Base-by-base conservation (phyloP, 2,329 filamentous ascomycete species). In the Penicillium sp. region DNA sequence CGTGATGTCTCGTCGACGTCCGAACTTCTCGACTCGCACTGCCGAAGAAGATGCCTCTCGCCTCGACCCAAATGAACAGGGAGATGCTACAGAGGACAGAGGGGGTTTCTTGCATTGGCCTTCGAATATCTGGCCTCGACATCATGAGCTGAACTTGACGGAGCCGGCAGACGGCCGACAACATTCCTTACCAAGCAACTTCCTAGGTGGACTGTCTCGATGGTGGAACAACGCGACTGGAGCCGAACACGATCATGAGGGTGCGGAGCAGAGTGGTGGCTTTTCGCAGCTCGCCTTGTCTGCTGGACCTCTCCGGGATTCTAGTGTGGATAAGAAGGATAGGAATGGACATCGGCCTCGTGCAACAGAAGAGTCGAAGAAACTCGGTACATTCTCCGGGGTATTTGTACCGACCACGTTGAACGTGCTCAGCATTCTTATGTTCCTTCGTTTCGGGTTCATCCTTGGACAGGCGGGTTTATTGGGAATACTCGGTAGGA, bases 401-500 rank as follows among this genome's bases (percentile, higher is more conserved):
- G 88, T 95, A 41, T 96, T 91, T 69, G 88, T 96, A 13, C 91
- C 91, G 1, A 91, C 91, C n/a, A 92, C 87, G 55, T 78, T 95
- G 60, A 96, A 94, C 70, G 91, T 96, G 34, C 76, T 95, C 59
- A 93, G 89, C 63, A 95, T 96, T 71, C 81, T 96, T 55, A 95
- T 96, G 90, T 96, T 96, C 74, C 78, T 96, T 63, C 84, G 91
- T 18, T 96, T 96, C 69, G 90, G 91, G 18, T 86, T 91, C 62
- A 89, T 96, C 51, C 78, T 95, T 18, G 91, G 90, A 7, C 88
- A 93, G 67, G 82, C 88, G 56, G 91, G 91, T 18, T 78, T 95
- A 37, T 58, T 93, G 36, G 91, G 90, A 43, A 94, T 91, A 71
- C 77, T 95, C 67, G 88, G 89, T 89, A 76, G 70, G 36, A 7